These are phyloP conservation scores for Sicyos edulis DNA, from an alignment of 306 rosid species.

Conservation along the genomic window DNA sequence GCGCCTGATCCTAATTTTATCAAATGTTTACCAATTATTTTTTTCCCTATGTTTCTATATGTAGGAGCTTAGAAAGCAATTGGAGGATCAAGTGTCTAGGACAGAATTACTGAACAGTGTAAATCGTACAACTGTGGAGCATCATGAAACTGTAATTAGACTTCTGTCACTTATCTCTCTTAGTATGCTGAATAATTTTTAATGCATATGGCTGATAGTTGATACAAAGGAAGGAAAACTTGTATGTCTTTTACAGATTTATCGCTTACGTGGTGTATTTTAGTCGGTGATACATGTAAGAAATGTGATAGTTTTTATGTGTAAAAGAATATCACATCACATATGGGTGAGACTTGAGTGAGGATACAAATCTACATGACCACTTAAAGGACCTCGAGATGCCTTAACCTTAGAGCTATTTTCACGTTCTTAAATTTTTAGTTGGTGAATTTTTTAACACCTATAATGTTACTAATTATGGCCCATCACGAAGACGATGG, in stretches of 20 bases:
- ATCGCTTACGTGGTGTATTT: too few relatives aligned
- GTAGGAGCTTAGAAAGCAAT: conserved; percentile 93
- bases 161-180: background rate
- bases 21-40: conserved; percentile 8
- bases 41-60: conserved; percentile 14
- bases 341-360: background rate
- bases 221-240: too few relatives aligned
- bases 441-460: background rate
- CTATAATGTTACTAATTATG: background rate
- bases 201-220: background rate
- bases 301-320: background rate
- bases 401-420: background rate
- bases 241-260: too few relatives aligned
- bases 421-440: background rate
- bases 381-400: background rate
- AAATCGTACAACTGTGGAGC: conserved; percentile 50
- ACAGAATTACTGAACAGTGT: conserved; percentile 55
- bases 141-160: conserved; percentile 60
- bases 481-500: background rate
- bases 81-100: conserved; percentile 66
- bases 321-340: background rate
- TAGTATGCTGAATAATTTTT: background rate
- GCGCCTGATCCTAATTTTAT: background rate
- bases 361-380: background rate
- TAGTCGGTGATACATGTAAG: background rate